Evolutionary conservation across 371 early-diverging fungal genomes (phyloP).

Genomic region (Mucor circinelloides): DNA sequence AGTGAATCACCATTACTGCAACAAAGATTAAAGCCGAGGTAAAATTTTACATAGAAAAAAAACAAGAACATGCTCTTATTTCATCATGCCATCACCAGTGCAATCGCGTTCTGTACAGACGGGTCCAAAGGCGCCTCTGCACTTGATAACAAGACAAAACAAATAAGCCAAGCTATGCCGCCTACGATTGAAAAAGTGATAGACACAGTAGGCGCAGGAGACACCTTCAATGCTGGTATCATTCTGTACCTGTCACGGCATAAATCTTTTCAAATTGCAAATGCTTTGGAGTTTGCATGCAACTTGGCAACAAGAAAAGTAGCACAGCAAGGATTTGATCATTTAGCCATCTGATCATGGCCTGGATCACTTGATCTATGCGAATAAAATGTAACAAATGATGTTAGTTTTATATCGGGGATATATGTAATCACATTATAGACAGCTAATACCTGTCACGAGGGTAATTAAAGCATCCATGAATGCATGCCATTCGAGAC

Average conservation of each 20-base stretch:
- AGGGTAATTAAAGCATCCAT: background rate
- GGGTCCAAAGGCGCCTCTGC: constrained; percentile 58
- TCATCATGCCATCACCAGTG: constrained; percentile 27
- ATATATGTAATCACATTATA: background rate
- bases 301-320: constrained; percentile 66
- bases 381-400: background rate
- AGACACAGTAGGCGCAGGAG: constrained; percentile 73
- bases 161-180: constrained; percentile 45
- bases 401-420: background rate
- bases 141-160: constrained; percentile 38
- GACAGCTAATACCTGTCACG: background rate
- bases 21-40: constrained; percentile 5
- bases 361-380: background rate
- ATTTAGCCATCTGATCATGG: background rate
- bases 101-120: constrained; percentile 63
- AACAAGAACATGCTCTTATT: background rate
- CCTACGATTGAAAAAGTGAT: constrained; percentile 40
- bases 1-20: background rate
- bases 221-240: constrained; percentile 70
- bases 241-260: constrained; percentile 39
- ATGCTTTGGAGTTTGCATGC: constrained; percentile 51
- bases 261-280: background rate
- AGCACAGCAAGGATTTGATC: constrained; percentile 58
- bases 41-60: background rate
- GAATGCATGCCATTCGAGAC: background rate